These are phyloP conservation scores for Fusarium concolor DNA, from an alignment of 2,329 filamentous ascomycete genomes.

Conservation along the genomic window DNA sequence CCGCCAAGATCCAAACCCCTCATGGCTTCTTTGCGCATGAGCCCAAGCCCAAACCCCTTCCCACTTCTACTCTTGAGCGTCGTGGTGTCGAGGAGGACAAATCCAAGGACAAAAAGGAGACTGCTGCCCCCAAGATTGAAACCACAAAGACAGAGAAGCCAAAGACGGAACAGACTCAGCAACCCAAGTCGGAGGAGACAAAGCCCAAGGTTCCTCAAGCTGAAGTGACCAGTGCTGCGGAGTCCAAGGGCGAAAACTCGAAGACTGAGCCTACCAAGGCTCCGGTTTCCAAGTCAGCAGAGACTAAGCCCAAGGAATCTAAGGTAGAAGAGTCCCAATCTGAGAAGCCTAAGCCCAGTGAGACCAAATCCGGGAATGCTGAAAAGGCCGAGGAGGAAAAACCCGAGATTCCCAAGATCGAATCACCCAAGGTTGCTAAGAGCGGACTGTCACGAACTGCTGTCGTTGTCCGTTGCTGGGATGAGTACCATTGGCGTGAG, in stretches of 20 bases:
- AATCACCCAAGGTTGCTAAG: constrained; percentile 4
- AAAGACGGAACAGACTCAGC: neutral
- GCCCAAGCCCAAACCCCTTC: constrained; percentile 13
- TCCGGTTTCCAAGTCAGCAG: neutral
- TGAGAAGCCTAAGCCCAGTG: neutral
- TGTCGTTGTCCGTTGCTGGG: constrained; percentile 85
- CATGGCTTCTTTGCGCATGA: constrained; percentile 65
- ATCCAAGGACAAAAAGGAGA: constrained; percentile 21
- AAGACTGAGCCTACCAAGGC: no score
- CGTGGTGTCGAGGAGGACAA: constrained; percentile 30
- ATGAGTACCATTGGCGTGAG: constrained; percentile 80
- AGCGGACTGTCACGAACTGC: constrained; percentile 65
- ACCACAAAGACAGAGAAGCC: constrained; percentile 2
- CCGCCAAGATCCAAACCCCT: constrained; percentile 54
- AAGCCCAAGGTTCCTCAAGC: neutral
- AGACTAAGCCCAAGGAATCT: constrained; percentile 14
- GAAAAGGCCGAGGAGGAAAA: constrained; percentile 1
- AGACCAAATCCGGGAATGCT: neutral
- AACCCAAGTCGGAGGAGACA: constrained; percentile 7
- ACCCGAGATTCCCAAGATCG: neutral
- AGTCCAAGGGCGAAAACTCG: no score
- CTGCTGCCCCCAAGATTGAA: constrained; percentile 22
- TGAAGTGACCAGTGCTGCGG: no score
- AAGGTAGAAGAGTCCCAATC: neutral
- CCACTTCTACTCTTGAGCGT: constrained; percentile 15